Evolutionary conservation across 2,329 filamentous ascomycete genomes (phyloP).

Genomic region (Fusarium sp.): DNA sequence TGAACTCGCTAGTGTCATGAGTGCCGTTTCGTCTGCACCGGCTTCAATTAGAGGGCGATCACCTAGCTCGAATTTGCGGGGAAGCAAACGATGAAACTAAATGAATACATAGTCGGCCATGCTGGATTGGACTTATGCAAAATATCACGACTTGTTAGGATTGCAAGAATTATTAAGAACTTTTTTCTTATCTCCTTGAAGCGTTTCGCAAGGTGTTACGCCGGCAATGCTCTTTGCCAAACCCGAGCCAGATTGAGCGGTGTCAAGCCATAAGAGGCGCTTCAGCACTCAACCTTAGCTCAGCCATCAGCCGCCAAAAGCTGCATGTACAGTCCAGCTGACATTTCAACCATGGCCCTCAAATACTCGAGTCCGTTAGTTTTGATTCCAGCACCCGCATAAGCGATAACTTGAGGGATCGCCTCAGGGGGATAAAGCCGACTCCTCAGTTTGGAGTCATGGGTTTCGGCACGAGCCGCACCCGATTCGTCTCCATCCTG

Average conservation of each 20-base stretch:
- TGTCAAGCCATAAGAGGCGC: neutral
- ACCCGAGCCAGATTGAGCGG: neutral
- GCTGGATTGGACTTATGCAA: too few relatives aligned
- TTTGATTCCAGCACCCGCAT: neutral
- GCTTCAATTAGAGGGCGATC: neutral
- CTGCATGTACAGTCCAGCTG: neutral
- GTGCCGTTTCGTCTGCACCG: neutral
- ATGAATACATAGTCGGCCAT: neutral
- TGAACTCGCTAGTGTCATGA: neutral
- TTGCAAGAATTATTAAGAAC: too few relatives aligned
- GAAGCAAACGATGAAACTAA: neutral
- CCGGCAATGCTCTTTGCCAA: neutral
- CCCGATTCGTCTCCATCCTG: neutral
- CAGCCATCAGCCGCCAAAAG: neutral
- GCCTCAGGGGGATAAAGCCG: neutral
- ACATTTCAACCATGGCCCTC: neutral
- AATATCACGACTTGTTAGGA: too few relatives aligned
- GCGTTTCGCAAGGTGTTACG: neutral
- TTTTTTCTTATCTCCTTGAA: too few relatives aligned
- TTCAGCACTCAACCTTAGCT: neutral
- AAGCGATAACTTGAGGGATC: neutral
- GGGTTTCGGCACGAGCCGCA: constrained; percentile 13
- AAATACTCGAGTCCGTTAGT: neutral
- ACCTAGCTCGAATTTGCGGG: neutral
- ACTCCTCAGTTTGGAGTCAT: neutral